These are phyloP conservation scores for Calamus simplicifolius DNA, from an alignment of 176 grass and related monocot species.

Conservation along the genomic window DNA sequence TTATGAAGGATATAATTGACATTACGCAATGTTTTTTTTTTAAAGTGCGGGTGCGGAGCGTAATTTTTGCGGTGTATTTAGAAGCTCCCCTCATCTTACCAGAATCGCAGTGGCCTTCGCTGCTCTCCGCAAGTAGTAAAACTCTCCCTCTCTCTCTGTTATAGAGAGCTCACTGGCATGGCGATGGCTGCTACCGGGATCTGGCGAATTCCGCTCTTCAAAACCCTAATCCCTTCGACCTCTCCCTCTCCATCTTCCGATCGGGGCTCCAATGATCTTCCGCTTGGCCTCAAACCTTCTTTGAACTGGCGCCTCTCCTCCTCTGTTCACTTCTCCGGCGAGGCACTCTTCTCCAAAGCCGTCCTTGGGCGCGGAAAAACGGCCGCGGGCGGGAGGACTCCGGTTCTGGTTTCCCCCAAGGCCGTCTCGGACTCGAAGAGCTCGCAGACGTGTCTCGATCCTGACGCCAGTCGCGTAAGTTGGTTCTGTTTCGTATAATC, in stretches of 20 bases:
- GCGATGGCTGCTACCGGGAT: constrained; percentile 34
- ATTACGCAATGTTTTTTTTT: too few relatives aligned
- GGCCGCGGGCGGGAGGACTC: background rate
- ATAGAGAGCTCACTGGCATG: constrained; percentile 18
- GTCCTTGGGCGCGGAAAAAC: background rate
- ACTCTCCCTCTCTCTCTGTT: constrained; percentile 17
- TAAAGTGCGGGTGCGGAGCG: too few relatives aligned
- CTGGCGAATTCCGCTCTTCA: background rate
- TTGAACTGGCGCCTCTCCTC: background rate
- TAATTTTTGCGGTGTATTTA: too few relatives aligned
- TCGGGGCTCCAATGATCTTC: constrained; percentile 1
- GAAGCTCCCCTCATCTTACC: background rate
- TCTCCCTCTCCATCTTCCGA: background rate
- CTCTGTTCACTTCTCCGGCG: constrained; percentile 17
- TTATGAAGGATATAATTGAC: too few relatives aligned
- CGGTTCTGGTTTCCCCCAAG: constrained; percentile 47
- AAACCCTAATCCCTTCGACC: constrained; percentile 8
- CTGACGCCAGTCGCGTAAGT: constrained; percentile 85
- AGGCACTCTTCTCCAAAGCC: constrained; percentile 19
- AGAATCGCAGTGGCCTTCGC: constrained; percentile 6
- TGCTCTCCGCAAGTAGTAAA: constrained; percentile 9
- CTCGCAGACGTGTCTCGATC: constrained; percentile 95
- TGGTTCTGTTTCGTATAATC: background rate
- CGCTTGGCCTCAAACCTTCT: background rate
- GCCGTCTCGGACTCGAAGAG: constrained; percentile 72